Base-by-base conservation (phyloP, 169 alveolate genomes). In the Plasmodium chabaudi region DNA sequence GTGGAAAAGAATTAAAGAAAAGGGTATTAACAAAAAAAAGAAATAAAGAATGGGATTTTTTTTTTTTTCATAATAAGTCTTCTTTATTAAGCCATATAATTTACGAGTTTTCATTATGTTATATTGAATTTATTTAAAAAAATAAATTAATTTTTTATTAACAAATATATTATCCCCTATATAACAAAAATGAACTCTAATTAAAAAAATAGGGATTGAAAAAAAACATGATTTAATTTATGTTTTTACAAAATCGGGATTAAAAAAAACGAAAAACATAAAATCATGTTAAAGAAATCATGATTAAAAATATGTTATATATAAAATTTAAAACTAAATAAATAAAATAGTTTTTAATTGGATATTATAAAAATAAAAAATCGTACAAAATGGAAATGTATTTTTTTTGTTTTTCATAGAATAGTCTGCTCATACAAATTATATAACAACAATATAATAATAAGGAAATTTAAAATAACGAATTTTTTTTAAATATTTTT, bases 11-110 rank as follows among this genome's bases (percentile, higher is more conserved):
- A 82, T 71, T 82, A 82, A 67, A 17, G 68, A 44, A 53, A 82
- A 82, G 9, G 90, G 90, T 19, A 82, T 67, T 69, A 82, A 53
- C 49, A 82, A 65, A 82, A 82, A 82, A 71, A 82, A 82, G 56
- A 82, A 56, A 71, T 82, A 67, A 53, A 82, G 69, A 68, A 82
- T 13, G 23, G 68, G 55, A 67, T 68, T 60, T 69, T 82, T 82
- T 57, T 82, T 67, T 59, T 82, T 82, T 68, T 82, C 90, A 82
- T 82, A 82, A 67, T 53, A 82, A 9, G 39, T 61, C 19, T 82
- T 82, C 57, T 67, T 67, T 44, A 82, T 2, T 60, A 82, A 67
- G 15, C 90, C 90, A 34, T 82, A 65, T 67, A 82, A 39, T 61
- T 67, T 82, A 67, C 90, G 90, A 61, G 21, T 13, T 61, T 82